Base-by-base conservation (phyloP, 495 filamentous ascomycete genomes). In the Penicillium maclennaniae region DNA sequence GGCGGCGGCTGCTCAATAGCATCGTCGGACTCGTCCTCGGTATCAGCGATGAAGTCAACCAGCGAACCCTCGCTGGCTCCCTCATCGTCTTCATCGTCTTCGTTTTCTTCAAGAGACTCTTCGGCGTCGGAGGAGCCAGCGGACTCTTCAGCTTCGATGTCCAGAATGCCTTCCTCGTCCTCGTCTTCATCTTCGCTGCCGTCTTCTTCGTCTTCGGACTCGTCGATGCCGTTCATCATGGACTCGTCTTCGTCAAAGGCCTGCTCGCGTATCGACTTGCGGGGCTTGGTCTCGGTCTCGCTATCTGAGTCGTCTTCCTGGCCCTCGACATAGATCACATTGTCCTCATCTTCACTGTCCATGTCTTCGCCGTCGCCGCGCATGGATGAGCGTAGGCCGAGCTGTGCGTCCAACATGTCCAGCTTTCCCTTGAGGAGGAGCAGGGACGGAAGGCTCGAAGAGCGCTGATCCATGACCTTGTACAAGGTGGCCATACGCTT, bases 361-460 rank as follows among this genome's bases (percentile, higher is more conserved):
- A 60, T 77, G 55, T 44, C 70, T 28, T 76, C 77, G n/a, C 63
- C 69, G 26, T 70, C 69, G 15, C 69, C 67, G 56, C 68, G 71
- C 64, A 89, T 78, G 16, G 75, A 77, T 51, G 84, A 83, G 26
- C 93, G 77, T 54, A 95, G 69, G 55, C 90, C 82, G 50, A 96
- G 80, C 69, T 98, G 93, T 10, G 90, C 85, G 50, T 90, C 82
- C 42, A 96, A 73, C 83, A 97, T 86, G 64, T 97, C 92, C 9
- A 97, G 79, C 65, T 93, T 92, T 14, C 92, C 92, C 73, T 96
- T 95, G 23, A 98, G 78, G n/a, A 88, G 76, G 20, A 97, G 76
- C 31, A 98, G 73, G 40, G 85, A 87, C 21, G 87, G 82, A n/a
- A 97, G 77, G 25, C 86, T 90, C 12, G 83, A 83, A 15, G 91